Conservation (phyloP, 2,329 filamentous ascomycete species). For the Diaporthe ampelina region DNA sequence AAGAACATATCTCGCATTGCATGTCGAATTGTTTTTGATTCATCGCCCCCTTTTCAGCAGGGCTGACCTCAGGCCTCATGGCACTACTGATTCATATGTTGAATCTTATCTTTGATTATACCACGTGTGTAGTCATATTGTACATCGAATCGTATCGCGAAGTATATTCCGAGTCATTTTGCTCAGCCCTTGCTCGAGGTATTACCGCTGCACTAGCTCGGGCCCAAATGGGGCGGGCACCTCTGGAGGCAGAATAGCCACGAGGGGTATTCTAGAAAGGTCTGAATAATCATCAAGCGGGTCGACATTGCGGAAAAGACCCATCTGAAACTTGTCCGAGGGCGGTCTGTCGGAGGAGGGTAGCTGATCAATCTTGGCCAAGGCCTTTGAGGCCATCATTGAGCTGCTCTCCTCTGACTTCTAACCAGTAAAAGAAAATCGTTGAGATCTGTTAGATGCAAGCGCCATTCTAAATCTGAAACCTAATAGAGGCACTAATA, state of each 20-base stretch:
- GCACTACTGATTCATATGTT: background rate
- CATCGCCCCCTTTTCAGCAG: too few species aligned
- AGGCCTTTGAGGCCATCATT: too few species aligned
- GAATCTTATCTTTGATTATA: background rate
- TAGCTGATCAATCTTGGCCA: background rate
- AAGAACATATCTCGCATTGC: conserved; percentile 4
- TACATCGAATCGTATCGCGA: conserved; percentile 9
- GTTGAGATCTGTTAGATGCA: too few species aligned
- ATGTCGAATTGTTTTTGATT: background rate
- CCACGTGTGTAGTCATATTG: background rate
- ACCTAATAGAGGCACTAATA: rapidly evolving
- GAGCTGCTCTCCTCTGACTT: background rate
- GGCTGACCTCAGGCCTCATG: background rate
- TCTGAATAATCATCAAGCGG: background rate
- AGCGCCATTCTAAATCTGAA: too few species aligned
- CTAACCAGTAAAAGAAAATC: too few species aligned
- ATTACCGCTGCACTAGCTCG: background rate
- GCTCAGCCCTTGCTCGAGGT: background rate
- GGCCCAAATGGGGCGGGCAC: too few species aligned
- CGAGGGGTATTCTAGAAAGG: background rate
- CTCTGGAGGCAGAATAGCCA: background rate
- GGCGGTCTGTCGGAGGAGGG: background rate
- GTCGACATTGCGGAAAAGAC: background rate
- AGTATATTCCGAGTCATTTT: conserved; percentile 4
- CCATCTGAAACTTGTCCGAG: background rate